These are phyloP conservation scores for Pichia scutulata DNA, from an alignment of 805 yeast genomes.

Conservation along the genomic window DNA sequence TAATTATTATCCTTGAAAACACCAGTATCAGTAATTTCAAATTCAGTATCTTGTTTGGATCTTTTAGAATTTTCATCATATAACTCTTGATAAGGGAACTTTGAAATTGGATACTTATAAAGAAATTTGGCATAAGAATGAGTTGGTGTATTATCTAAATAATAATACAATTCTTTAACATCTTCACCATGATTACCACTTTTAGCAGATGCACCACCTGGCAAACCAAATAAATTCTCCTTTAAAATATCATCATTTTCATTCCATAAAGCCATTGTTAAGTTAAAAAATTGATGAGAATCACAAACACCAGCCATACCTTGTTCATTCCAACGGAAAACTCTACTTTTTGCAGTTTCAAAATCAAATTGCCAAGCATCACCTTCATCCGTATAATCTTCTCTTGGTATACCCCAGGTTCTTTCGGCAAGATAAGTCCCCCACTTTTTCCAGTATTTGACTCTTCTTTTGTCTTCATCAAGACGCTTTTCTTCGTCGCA, in stretches of 20 bases:
- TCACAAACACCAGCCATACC: conserved; percentile 89
- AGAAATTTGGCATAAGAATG: conserved; percentile 88
- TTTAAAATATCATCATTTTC: conserved; percentile 78
- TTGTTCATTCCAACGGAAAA: conserved; percentile 94
- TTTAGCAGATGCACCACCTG: conserved; percentile 63
- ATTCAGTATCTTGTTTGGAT: conserved; percentile 63
- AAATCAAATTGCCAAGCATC: conserved; percentile 92
- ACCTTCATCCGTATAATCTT: conserved; percentile 79
- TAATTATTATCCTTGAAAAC: conserved; percentile 64
- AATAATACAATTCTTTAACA: conserved; percentile 78
- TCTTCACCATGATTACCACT: conserved; percentile 93
- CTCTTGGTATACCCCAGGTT: conserved; percentile 82
- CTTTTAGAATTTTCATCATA: conserved; percentile 60
- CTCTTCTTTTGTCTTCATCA: conserved; percentile 31
- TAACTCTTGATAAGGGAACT: conserved; percentile 75
- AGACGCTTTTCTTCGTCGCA: conserved; percentile 34
- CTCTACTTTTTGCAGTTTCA: conserved; percentile 72
- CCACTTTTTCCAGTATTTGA: conserved; percentile 76
- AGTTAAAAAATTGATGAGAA: conserved; percentile 66
- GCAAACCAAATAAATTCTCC: conserved; percentile 77
- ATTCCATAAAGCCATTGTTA: conserved; percentile 87
- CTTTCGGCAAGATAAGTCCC: conserved; percentile 88
- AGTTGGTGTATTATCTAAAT: conserved; percentile 86
- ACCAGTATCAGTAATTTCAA: conserved; percentile 76
- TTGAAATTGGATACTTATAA: conserved; percentile 85